Evolutionary conservation across 345 rosid species (phyloP).

Genomic region (Capsella bursapastoris): DNA sequence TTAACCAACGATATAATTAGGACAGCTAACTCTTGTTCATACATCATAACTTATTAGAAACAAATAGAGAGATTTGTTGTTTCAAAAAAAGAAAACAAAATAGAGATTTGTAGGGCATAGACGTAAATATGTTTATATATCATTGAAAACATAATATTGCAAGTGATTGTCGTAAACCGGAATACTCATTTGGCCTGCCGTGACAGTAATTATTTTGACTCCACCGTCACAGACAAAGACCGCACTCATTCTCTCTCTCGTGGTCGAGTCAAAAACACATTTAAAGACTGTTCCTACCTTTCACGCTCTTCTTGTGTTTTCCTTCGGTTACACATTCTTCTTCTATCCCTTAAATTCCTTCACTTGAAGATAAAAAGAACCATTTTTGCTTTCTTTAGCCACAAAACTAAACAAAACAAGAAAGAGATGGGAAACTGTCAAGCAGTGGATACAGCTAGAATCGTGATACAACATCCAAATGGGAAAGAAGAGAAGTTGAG

Average conservation of each 20-base stretch:
- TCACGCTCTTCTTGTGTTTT: slow-evolving; percentile 37
- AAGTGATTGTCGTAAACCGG: slow-evolving; percentile 22
- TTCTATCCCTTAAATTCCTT: not conserved
- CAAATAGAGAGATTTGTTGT: no score
- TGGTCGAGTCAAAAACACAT: not conserved
- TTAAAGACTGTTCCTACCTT: slow-evolving; percentile 19
- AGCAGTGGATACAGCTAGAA: slow-evolving; percentile 77
- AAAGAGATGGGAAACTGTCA: slow-evolving; percentile 89
- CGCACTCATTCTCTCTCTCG: slow-evolving; percentile 37
- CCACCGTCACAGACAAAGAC: slow-evolving; percentile 38
- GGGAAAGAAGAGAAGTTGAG: slow-evolving; percentile 72
- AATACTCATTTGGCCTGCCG: slow-evolving; percentile 43
- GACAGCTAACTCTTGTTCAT: not conserved
- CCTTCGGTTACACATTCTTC: slow-evolving; percentile 25
- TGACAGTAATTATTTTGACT: slow-evolving; percentile 37
- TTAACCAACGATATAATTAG: no score
- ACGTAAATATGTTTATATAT: not conserved
- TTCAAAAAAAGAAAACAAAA: no score
- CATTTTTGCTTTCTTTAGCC: not conserved
- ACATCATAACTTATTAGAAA: not conserved
- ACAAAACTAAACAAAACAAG: not conserved
- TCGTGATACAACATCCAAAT: slow-evolving; percentile 76
- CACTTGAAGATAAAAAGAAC: not conserved
- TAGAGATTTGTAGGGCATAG: not conserved
- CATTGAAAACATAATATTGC: not conserved